These are phyloP conservation scores for Neofusicoccum kwambonambiense DNA, from an alignment of 2,329 filamentous ascomycete genomes.

Conservation along the genomic window DNA sequence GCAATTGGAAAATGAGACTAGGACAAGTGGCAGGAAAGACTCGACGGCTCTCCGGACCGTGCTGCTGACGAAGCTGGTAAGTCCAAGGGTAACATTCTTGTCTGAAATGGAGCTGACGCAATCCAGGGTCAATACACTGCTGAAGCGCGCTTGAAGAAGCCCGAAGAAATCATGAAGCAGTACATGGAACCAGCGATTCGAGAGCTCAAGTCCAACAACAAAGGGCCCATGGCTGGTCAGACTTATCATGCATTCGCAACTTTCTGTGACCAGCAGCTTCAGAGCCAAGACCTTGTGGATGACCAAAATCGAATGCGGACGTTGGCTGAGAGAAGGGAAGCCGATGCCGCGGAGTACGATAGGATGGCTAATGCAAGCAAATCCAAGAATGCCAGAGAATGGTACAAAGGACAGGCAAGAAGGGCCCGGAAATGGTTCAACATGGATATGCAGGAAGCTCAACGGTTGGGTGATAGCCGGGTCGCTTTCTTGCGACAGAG, in stretches of 20 bases:
- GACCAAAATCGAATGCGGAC: conserved; percentile 80
- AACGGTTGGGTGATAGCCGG: conserved; percentile 71
- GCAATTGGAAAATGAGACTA: conserved; percentile 49
- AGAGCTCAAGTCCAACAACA: conserved; percentile 67
- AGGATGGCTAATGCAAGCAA: conserved; percentile 54
- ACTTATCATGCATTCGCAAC: conserved; percentile 94
- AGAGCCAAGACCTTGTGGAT: conserved; percentile 79
- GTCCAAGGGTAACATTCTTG: background rate
- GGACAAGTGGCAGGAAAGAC: conserved; percentile 23
- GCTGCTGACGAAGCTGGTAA: conserved; percentile 77
- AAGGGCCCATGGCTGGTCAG: conserved; percentile 73
- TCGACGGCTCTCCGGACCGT: conserved; percentile 50
- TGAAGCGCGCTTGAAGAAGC: conserved; percentile 84
- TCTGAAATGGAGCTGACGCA: conserved; percentile 20
- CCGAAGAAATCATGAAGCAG: conserved; percentile 81
- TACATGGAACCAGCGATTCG: conserved; percentile 83
- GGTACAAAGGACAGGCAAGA: conserved; percentile 58
- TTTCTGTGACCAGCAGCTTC: conserved; percentile 92
- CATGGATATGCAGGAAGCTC: conserved; percentile 85
- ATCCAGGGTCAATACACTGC: conserved; percentile 76
- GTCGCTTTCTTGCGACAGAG: conserved; percentile 84
- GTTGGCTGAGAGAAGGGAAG: conserved; percentile 74
- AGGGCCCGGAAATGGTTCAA: conserved; percentile 86
- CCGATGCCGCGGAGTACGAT: conserved; percentile 74
- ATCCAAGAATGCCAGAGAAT: conserved; percentile 48